Evolutionary conservation across 768 basidiomycete species (phyloP).

Genomic region (Leccinum variicolor): DNA sequence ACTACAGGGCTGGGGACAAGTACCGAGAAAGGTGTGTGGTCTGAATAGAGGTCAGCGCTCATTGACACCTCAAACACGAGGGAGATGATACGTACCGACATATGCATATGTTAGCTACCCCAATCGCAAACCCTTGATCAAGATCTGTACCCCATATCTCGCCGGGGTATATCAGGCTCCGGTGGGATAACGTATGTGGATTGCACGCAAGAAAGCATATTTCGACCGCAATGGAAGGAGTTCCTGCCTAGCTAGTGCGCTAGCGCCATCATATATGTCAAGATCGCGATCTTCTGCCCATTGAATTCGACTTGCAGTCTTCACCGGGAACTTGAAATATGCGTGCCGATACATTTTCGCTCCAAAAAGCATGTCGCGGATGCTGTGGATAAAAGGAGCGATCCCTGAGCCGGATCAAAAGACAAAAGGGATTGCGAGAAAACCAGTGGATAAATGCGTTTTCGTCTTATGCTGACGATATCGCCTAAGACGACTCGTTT

Average conservation of each 20-base stretch:
- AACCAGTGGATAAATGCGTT: constrained; percentile 7
- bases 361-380: constrained; percentile 4
- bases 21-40: constrained; percentile 7
- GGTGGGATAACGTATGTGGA: constrained; percentile 9
- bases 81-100: constrained; percentile 8
- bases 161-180: background rate
- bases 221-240: constrained; percentile 13
- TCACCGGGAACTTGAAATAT: constrained; percentile 6
- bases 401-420: constrained; percentile 30
- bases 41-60: constrained; percentile 9
- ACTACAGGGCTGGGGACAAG: constrained; percentile 7
- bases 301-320: constrained; percentile 3
- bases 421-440: constrained; percentile 8
- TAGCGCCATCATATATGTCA: background rate
- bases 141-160: constrained; percentile 25
- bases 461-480: constrained; percentile 2
- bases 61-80: constrained; percentile 4
- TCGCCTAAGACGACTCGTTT: constrained; percentile 6
- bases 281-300: constrained; percentile 14
- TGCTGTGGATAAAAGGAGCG: constrained; percentile 10
- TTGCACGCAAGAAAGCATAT: constrained; percentile 7
- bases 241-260: constrained; percentile 4
- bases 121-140: constrained; percentile 4
- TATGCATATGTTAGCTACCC: background rate
- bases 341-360: constrained; percentile 11